Conservation (phyloP, 208 protist genomes). For the Herpetomonas samuelpessoai region DNA sequence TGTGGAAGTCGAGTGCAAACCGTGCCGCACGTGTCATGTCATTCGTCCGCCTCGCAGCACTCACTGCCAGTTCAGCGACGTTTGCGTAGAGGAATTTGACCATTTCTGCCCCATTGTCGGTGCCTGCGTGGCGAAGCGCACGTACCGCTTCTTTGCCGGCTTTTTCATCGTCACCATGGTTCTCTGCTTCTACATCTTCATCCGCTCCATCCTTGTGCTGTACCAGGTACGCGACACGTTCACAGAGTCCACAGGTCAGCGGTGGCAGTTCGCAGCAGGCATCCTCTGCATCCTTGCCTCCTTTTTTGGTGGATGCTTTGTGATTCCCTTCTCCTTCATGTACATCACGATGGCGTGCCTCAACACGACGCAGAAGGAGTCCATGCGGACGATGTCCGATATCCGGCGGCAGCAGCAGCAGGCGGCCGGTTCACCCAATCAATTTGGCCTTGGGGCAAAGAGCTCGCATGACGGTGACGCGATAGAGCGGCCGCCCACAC, state of each 20-base stretch:
- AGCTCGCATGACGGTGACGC: no score
- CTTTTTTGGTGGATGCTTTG: constrained; percentile 13
- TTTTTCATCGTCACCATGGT: constrained; percentile 59
- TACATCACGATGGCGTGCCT: constrained; percentile 46
- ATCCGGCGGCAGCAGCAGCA: no score
- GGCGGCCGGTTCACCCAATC: no score
- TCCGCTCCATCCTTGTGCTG: constrained; percentile 42
- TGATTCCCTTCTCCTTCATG: constrained; percentile 31
- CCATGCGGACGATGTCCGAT: constrained; percentile 7
- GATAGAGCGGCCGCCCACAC: no score
- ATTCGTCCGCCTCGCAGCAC: constrained; percentile 69
- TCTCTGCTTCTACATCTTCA: constrained; percentile 34
- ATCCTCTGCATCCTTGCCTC: constrained; percentile 17
- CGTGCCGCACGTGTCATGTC: constrained; percentile 84
- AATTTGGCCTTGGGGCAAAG: no score
- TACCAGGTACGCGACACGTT: constrained; percentile 10
- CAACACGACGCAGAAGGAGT: constrained; percentile 51
- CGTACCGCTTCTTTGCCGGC: constrained; percentile 78
- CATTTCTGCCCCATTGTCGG: constrained; percentile 83
- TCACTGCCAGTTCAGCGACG: constrained; percentile 79
- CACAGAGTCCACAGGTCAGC: constrained; percentile 9
- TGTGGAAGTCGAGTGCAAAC: constrained; percentile 41
- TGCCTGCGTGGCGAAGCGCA: constrained; percentile 76
- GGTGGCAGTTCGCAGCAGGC: constrained; percentile 23
- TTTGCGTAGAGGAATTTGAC: constrained; percentile 86